phyloP scores from a whole-genome alignment of 352 stramenopile species.

The Peronospora farinosa region DNA sequence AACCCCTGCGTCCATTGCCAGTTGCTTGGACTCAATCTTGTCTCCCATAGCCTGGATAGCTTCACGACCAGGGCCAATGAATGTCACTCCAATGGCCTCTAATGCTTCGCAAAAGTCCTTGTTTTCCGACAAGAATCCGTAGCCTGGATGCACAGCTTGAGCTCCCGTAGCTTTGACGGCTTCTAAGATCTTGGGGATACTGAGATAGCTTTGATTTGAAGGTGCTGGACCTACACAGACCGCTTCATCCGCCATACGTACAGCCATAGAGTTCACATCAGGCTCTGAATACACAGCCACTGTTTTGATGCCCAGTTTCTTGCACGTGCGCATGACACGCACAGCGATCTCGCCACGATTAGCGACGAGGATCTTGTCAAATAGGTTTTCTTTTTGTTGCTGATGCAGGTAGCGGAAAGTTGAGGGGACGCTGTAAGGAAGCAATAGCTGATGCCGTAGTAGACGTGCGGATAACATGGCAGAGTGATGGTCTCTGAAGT shows the following conservation, averaged over 20 bases:
- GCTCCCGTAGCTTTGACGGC: slow-evolving; percentile 84
- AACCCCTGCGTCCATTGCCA: slow-evolving; percentile 88
- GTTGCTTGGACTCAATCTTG: slow-evolving; percentile 93
- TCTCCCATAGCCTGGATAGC: slow-evolving; percentile 91
- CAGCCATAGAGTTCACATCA: slow-evolving; percentile 80
- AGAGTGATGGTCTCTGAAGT: slow-evolving; percentile 20
- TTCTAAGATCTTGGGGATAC: slow-evolving; percentile 86
- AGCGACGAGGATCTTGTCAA: slow-evolving; percentile 90
- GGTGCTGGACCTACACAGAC: slow-evolving; percentile 62
- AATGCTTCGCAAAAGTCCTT: slow-evolving; percentile 81
- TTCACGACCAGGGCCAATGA: slow-evolving; percentile 80
- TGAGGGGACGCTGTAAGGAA: not conserved
- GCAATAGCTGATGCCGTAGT: slow-evolving; percentile 13
- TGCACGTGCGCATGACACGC: slow-evolving; percentile 89
- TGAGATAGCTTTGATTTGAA: slow-evolving; percentile 86
- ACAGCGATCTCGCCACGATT: slow-evolving; percentile 92
- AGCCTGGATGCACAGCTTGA: slow-evolving; percentile 91
- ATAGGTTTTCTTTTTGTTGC: slow-evolving; percentile 47
- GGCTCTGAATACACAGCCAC: slow-evolving; percentile 92
- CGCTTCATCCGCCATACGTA: slow-evolving; percentile 82
- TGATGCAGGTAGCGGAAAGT: slow-evolving; percentile 10
- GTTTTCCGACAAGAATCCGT: slow-evolving; percentile 95
- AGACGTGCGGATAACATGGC: slow-evolving; percentile 26
- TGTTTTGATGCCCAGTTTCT: slow-evolving; percentile 87
- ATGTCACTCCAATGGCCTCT: slow-evolving; percentile 74